Percentiles rank a stretch among this genome's conserved stretches.
Evolutionary conservation across 441 rosid species (phyloP).

Genomic region (Bruguiera hainesii): DNA sequence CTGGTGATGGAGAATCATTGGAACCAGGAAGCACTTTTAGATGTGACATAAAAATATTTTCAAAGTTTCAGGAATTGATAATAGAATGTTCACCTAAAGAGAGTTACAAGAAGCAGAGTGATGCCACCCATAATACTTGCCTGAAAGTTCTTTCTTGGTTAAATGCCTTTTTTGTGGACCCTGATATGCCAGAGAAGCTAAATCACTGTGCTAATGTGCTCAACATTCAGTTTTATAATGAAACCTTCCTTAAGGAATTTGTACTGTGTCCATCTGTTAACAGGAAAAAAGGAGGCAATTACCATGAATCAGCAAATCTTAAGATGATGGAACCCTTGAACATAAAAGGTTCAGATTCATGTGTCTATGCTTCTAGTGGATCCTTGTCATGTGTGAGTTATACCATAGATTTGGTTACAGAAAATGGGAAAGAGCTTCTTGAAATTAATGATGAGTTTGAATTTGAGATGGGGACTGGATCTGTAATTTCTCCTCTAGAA

Average conservation of each 20-base stretch:
- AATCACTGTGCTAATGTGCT: slow-evolving; percentile 35
- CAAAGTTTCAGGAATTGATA: slow-evolving; percentile 60
- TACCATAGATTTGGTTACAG: slow-evolving; percentile 51
- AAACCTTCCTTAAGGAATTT: slow-evolving; percentile 43
- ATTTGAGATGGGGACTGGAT: slow-evolving; percentile 88
- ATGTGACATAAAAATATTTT: slow-evolving; percentile 67
- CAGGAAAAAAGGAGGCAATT: slow-evolving; percentile 24
- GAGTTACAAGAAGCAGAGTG: slow-evolving; percentile 63
- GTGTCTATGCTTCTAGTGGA: slow-evolving; percentile 52
- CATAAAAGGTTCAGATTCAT: slow-evolving; percentile 61
- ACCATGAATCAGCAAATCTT: slow-evolving; percentile 18
- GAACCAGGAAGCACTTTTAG: slow-evolving; percentile 40
- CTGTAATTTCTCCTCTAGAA: slow-evolving; percentile 60
- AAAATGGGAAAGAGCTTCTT: slow-evolving; percentile 54
- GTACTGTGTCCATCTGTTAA: slow-evolving; percentile 29
- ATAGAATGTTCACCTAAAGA: slow-evolving; percentile 62
- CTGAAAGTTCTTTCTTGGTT: slow-evolving; percentile 76
- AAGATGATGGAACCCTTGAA: slow-evolving; percentile 26
- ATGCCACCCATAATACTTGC: slow-evolving; percentile 70
- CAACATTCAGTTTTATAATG: slow-evolving; percentile 37
- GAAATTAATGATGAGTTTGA: slow-evolving; percentile 81
- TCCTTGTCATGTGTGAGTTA: slow-evolving; percentile 57
- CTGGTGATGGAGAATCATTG: slow-evolving; percentile 27
- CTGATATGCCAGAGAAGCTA: slow-evolving; percentile 43
- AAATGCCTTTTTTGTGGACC: slow-evolving; percentile 53